Base-by-base conservation (phyloP, 306 rosid genomes). In the Quercus rubra region DNA sequence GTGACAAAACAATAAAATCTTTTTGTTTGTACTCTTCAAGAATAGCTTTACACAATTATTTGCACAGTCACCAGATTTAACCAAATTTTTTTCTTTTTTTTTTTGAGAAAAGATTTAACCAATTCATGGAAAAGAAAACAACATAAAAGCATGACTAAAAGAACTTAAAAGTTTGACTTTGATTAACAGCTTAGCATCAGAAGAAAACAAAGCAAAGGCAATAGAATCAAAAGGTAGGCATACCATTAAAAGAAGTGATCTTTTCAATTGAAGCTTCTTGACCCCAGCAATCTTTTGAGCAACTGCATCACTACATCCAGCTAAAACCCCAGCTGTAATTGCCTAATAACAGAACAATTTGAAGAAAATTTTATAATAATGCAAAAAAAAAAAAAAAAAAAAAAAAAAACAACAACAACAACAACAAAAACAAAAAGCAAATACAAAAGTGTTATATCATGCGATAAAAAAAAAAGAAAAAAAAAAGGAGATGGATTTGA, bases 271-370 rank as follows among this genome's bases (percentile, higher is more conserved):
- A 86, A 94, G 92, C 83, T 88, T 94, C 79, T 88, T 94, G 46
- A 90, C 81, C 78, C 99, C 99, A 83, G 97, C 74, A 80, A 94
- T 79, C 86, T 94, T 94, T 86, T 94, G 98, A 59, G 99, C 99
- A 33, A 90, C 75, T 28, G 85, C 88, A 82, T 94, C 97, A 74
- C 93, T 92, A 61, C 85, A 81, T 58, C 99, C 99, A 79, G 89
- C 92, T 75, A 94, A 80, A 87, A 89, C 87, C 78, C 93, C 89
- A 15, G 99, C 84, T 35, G 99, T 94, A 86, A 92, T 88, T 18
- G 99, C 99, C 99, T 94, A 72, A n/a, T 14, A 77, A 70, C 41
- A 79, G 79, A 75, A 79, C 55, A 61, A 74, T 33, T 15, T 54
- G 15, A 79, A 68, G 33, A 31, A 81, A 8, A 79, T 41, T 7